Base-by-base conservation (phyloP, 2,329 filamentous ascomycete genomes). In the Alternaria triticina region DNA sequence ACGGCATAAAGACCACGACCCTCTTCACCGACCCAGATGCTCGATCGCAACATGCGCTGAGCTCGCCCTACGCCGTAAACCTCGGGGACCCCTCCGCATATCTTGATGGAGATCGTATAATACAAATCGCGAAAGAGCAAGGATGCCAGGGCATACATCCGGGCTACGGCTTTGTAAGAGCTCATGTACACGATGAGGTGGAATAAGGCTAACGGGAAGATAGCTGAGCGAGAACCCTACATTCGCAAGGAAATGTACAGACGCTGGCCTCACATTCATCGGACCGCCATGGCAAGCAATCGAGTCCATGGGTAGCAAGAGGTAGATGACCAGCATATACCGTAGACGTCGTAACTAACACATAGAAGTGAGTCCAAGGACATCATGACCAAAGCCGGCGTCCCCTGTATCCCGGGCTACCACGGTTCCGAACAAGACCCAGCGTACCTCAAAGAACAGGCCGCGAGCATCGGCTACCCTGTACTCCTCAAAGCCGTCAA, bases 361-460 rank as follows among this genome's bases (percentile, higher is more conserved):
- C 7, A 6, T 10, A 15, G 46, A 52, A 87, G 86, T 59, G 86
- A 91, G 63, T 96, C 92, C 56, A 99, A 99, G 81, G 92, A 97
- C 77, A 97, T 99, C 76, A 98, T 99, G 96, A 93, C 88, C 33
- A 89, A 89, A 5, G 95, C 96, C n/a, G 93, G 94, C 9, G 96
- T 99, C 4, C 94, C 94, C 5, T 98, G 96, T 74, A 96, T 99
- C 52, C 96, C 96, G 0, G 96, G 96, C 1, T 99, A 99, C 75
- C 96, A 98, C 78, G 96, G 96, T 17, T 74, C 85, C 1, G 92
- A 97, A 56, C 96, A 99, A 82, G 88, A 91, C 52, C 83, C 86
- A 1, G 77, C 81, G 9, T 84, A 86, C 63, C 82, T 91, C 27
- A 86, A 93, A 59, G 82, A 84, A 10, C 89, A 95, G 77, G 95